Evolutionary conservation across 805 yeast species (phyloP).

Genomic region (Dipodascus geniculatus): DNA sequence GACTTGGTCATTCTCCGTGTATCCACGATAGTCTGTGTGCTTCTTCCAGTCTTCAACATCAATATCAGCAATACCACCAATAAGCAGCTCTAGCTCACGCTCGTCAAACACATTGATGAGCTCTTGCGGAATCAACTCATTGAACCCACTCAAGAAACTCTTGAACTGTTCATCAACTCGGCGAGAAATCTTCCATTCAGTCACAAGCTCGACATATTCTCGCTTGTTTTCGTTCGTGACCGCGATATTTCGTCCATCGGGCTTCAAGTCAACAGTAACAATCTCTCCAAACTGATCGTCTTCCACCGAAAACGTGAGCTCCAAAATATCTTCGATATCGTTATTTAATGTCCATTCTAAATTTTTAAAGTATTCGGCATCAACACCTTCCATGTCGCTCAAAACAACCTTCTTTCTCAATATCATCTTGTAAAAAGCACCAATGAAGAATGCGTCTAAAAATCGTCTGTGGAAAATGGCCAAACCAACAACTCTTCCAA

Average conservation of each 20-base stretch:
- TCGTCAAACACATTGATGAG: conserved; percentile 94
- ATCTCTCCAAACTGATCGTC: conserved; percentile 94
- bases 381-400: conserved; percentile 98
- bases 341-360: conserved; percentile 93
- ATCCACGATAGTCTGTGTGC: conserved; percentile 97
- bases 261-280: conserved; percentile 80
- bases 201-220: conserved; percentile 87
- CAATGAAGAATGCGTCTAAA: conserved; percentile 95
- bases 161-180: conserved; percentile 93
- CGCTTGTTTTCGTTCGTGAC: conserved; percentile 91
- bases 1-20: conserved; percentile 91
- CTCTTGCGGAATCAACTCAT: conserved; percentile 95
- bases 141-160: conserved; percentile 94
- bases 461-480: conserved; percentile 98
- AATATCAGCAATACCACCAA: conserved; percentile 97
- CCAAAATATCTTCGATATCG: conserved; percentile 79
- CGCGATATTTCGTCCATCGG: conserved; percentile 76
- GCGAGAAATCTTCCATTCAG: conserved; percentile 91
- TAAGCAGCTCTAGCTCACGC: conserved; percentile 88
- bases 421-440: conserved; percentile 97
- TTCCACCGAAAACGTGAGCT: conserved; percentile 70
- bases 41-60: conserved; percentile 99
- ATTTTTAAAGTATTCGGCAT: conserved; percentile 90
- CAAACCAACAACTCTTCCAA: conserved; percentile 95
- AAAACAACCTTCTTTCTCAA: conserved; percentile 85